phyloP scores from a whole-genome alignment of 2,329 filamentous ascomycete genomes.

The Reticulascus tulasneorum region DNA sequence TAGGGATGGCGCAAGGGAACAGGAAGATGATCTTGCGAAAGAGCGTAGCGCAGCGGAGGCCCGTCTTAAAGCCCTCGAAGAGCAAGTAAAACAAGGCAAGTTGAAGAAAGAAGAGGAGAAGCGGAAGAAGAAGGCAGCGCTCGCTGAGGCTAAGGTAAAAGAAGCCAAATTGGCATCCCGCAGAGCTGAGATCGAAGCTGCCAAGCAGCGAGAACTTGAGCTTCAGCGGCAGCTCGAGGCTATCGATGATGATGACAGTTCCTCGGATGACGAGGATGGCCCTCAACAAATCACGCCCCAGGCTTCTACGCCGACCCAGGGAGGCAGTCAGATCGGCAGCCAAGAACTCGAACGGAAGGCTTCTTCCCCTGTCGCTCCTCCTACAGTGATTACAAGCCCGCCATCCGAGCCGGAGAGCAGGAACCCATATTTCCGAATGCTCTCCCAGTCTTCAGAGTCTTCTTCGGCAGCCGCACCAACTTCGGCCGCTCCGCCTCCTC shows the following conservation, averaged over 20 bases:
- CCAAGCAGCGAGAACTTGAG: constrained; percentile 84
- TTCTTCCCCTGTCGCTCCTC: constrained; percentile 45
- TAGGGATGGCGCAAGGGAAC: constrained; percentile 68
- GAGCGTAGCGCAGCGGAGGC: constrained; percentile 79
- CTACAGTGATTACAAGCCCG: constrained; percentile 48
- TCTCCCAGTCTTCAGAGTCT: constrained; percentile 64
- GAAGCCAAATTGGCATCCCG: constrained; percentile 80
- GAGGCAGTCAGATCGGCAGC: constrained; percentile 46
- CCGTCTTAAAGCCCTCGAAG: constrained; percentile 83
- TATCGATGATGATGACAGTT: constrained; percentile 67
- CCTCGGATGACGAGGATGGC: constrained; percentile 75
- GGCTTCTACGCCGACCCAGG: constrained; percentile 54
- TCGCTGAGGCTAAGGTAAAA: constrained; percentile 82
- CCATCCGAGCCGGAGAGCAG: constrained; percentile 72
- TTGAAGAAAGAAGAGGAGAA: constrained; percentile 96
- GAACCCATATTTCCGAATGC: constrained; percentile 92
- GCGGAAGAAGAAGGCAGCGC: constrained; percentile 81
- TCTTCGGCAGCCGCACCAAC: constrained; percentile 42
- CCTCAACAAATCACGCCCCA: constrained; percentile 65
- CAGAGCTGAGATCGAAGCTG: constrained; percentile 86
- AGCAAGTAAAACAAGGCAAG: constrained; percentile 90
- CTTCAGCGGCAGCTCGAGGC: constrained; percentile 81
- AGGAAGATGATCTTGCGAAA: constrained; percentile 75
- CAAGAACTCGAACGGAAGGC: constrained; percentile 51
- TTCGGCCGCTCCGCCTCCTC: constrained; percentile 34